Conservation (phyloP, 2,329 filamentous ascomycete genomes). For the Curvularia verruculosa region DNA sequence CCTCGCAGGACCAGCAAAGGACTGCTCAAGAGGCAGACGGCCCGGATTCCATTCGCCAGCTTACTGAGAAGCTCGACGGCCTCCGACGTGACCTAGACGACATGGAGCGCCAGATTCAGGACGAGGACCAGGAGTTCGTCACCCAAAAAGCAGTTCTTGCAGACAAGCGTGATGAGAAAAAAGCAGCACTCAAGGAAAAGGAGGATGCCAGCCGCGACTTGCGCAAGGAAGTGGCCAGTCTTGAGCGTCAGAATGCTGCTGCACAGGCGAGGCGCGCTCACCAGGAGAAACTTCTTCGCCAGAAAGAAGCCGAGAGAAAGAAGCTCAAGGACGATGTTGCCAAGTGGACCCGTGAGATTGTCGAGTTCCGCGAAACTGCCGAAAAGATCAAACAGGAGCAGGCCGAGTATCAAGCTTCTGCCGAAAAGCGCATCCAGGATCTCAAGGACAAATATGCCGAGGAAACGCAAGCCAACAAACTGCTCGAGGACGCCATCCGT, state of each 20-base stretch:
- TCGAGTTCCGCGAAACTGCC: constrained; percentile 60
- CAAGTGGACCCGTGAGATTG: constrained; percentile 71
- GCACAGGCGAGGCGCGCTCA: constrained; percentile 80
- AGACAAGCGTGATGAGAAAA: constrained; percentile 79
- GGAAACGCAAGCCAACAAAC: constrained; percentile 58
- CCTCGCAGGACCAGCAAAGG: constrained; percentile 48
- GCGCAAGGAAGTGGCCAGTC: constrained; percentile 77
- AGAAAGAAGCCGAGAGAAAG: constrained; percentile 70
- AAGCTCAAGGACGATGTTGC: constrained; percentile 73
- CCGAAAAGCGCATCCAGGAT: constrained; percentile 50
- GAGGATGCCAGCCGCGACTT: constrained; percentile 87
- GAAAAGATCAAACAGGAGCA: constrained; percentile 54
- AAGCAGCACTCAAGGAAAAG: constrained; percentile 80
- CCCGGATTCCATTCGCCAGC: constrained; percentile 65
- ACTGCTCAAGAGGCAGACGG: constrained; percentile 49
- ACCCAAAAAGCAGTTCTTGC: constrained; percentile 60
- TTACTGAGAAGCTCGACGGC: constrained; percentile 80
- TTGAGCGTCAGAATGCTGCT: constrained; percentile 80
- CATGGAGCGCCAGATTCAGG: constrained; percentile 70
- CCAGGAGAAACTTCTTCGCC: constrained; percentile 73
- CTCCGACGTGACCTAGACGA: constrained; percentile 86
- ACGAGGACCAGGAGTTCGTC: constrained; percentile 61
- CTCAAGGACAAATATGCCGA: constrained; percentile 51
- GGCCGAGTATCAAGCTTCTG: constrained; percentile 39
- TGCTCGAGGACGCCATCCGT: constrained; percentile 74